These are phyloP conservation scores for Begonia fuchsioides DNA, from an alignment of 306 rosid species.

Conservation along the genomic window DNA sequence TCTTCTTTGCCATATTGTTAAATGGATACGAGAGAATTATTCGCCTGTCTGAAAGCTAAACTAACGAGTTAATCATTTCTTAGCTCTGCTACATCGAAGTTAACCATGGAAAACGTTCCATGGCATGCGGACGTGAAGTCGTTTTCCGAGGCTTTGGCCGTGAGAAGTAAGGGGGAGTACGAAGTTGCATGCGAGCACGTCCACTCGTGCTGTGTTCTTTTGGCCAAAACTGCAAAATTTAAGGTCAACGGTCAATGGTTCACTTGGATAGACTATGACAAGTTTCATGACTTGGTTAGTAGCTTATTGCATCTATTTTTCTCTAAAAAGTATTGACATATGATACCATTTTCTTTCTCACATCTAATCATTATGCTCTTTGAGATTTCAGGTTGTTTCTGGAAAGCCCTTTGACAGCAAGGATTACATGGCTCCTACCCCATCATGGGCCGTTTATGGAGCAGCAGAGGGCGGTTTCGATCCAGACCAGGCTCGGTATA, in stretches of 20 bases:
- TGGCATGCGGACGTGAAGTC: constrained; percentile 95
- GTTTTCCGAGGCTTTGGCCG: constrained; percentile 75
- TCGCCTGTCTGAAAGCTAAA: constrained; percentile 6
- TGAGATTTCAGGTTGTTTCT: constrained; percentile 68
- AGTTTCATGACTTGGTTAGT: constrained; percentile 81
- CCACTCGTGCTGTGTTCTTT: constrained; percentile 91
- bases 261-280: constrained; percentile 95
- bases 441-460: constrained; percentile 91
- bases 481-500: constrained; percentile 63
- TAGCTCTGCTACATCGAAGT: constrained; percentile 84
- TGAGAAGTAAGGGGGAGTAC: constrained; percentile 67
- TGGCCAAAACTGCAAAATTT: constrained; percentile 80
- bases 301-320: constrained; percentile 3
- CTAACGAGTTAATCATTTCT: constrained; percentile 12
- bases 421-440: constrained; percentile 83
- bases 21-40: not conserved
- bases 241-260: constrained; percentile 76
- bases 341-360: not conserved
- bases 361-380: constrained; percentile 5
- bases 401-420: constrained; percentile 58
- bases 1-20: not conserved
- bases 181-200: constrained; percentile 94
- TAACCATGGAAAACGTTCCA: constrained; percentile 98
- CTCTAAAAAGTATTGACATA: constrained; percentile 1
- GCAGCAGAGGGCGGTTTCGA: constrained; percentile 91